Evolutionary conservation across 2,329 filamentous ascomycete species (phyloP), one percentile per base, ranked within the genome.

Genomic region (Calonectria ilicicola): DNA sequence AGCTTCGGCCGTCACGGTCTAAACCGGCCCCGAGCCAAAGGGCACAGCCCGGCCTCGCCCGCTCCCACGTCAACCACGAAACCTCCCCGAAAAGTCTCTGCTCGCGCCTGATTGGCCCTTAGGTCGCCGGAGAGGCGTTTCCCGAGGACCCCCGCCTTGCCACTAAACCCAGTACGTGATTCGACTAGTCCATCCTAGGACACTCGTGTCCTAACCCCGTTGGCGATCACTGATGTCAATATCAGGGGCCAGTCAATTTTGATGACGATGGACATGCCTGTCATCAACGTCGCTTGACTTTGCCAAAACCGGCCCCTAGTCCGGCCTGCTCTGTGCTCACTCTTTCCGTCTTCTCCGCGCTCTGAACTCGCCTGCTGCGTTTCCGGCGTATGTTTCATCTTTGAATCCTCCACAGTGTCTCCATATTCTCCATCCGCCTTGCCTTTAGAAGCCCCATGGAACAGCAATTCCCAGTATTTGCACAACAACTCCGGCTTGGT

Each of bases 161-260:
- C 62, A 58, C 76, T 74, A 72, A 77, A 69, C 78, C 42, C 3
- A 44, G 42, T 44, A 9, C 67, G 66, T 70, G 65, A 44, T 44
- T 62, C 65, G 56, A 53, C 76, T 74, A 72, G 76, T 65, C 78
- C 72, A 27, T 73, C 74, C 64, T 46, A 26, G 72, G 78, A 70
- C 65, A 76, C 60, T 80, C 78, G 77, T 80, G 70, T 80, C 64
- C 69, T 29, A 64, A 69, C 65, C 68, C 53, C 40, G 35, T 65
- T 51, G 78, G 74, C 76, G 78, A 79, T 79, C 78, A 74, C 69
- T 80, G 73, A 77, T 80, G 78, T 77, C 78, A 78, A 75, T 66
- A 47, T 47, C 72, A 64, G 58, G 60, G 65, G 60, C 26, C 42
- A 44, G 17, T 26, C 27, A 29, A 67, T 53, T 75, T 72, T 73